Conservation (phyloP, 768 basidiomycete genomes). For the Rhodotorula sphaerocarpa region DNA sequence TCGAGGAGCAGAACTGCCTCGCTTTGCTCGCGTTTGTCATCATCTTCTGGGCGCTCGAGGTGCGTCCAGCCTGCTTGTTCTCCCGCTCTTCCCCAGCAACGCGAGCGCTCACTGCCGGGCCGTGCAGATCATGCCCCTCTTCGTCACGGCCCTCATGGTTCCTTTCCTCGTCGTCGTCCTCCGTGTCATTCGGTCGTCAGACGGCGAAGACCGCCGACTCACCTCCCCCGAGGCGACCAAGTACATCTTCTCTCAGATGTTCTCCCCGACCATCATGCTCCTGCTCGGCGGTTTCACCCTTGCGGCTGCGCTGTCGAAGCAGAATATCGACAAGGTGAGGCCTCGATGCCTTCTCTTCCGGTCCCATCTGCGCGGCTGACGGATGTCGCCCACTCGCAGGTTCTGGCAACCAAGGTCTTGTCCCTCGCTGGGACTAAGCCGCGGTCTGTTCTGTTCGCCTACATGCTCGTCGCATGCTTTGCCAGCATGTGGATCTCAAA, state of each 20-base stretch:
- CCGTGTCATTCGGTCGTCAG: conserved; percentile 60
- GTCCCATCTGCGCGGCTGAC: not conserved
- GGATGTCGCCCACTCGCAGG: conserved; percentile 45
- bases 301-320: conserved; percentile 89
- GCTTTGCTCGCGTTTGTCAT: conserved; percentile 84
- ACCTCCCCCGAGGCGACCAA: conserved; percentile 66
- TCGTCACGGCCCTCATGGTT: conserved; percentile 87
- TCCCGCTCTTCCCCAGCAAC: too few species aligned
- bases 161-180: conserved; percentile 81
- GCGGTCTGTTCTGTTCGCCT: conserved; percentile 74
- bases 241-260: conserved; percentile 92
- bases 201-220: conserved; percentile 51
- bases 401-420: conserved; percentile 81
- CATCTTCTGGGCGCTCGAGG: conserved; percentile 93
- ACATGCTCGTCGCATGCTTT: conserved; percentile 95
- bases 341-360: not conserved
- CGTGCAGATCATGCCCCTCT: conserved; percentile 80
- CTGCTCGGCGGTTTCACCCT: conserved; percentile 81
- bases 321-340: conserved; percentile 67
- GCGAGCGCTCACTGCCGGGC: too few species aligned
- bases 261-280: conserved; percentile 96
- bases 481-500: conserved; percentile 99
- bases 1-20: conserved; percentile 77
- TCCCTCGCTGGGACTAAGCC: conserved; percentile 83
- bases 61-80: conserved; percentile 43